A percentile compares a stretch with the other conserved stretches of the same genome.
Evolutionary conservation across 2,329 filamentous ascomycete genomes (phyloP).

Genomic region (Fusarium bulbicola): DNA sequence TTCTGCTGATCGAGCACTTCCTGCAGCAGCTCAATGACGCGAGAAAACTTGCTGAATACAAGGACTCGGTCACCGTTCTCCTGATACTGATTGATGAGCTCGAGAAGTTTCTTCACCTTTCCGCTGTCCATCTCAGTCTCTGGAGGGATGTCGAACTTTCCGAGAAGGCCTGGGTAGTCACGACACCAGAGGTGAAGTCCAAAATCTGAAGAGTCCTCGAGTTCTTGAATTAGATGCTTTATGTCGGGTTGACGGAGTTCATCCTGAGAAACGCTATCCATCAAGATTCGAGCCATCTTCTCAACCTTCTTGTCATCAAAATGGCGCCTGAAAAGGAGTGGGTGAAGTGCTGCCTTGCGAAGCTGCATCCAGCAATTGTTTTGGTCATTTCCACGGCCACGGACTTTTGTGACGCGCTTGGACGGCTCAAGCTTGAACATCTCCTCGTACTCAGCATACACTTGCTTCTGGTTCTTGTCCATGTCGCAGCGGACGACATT

Average conservation of each 20-base stretch:
- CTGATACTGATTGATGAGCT: conserved; percentile 77
- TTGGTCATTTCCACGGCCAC: conserved; percentile 60
- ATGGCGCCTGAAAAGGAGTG: conserved; percentile 83
- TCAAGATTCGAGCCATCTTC: conserved; percentile 80
- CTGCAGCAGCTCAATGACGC: conserved; percentile 89
- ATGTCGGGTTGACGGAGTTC: conserved; percentile 63
- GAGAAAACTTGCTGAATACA: conserved; percentile 93
- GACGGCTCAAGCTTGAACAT: conserved; percentile 72
- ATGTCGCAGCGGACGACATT: conserved; percentile 85
- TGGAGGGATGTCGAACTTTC: conserved; percentile 62
- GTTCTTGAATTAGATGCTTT: conserved; percentile 63
- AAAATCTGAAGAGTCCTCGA: conserved; percentile 69
- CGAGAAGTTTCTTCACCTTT: conserved; percentile 83
- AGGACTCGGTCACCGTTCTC: conserved; percentile 85
- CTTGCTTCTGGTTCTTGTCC: conserved; percentile 73
- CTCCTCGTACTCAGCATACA: conserved; percentile 74
- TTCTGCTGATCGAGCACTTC: conserved; percentile 78
- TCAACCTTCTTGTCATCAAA: conserved; percentile 79
- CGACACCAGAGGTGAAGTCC: conserved; percentile 72
- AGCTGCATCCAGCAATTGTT: conserved; percentile 88
- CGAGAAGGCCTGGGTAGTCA: conserved; percentile 63
- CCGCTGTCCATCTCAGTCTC: conserved; percentile 71
- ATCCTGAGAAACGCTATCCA: conserved; percentile 70
- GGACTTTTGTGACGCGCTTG: conserved; percentile 59
- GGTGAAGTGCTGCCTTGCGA: conserved; percentile 91